These are phyloP conservation scores for Rhododendron henanense DNA, from an alignment of 148 eudicot species.

Conservation along the genomic window DNA sequence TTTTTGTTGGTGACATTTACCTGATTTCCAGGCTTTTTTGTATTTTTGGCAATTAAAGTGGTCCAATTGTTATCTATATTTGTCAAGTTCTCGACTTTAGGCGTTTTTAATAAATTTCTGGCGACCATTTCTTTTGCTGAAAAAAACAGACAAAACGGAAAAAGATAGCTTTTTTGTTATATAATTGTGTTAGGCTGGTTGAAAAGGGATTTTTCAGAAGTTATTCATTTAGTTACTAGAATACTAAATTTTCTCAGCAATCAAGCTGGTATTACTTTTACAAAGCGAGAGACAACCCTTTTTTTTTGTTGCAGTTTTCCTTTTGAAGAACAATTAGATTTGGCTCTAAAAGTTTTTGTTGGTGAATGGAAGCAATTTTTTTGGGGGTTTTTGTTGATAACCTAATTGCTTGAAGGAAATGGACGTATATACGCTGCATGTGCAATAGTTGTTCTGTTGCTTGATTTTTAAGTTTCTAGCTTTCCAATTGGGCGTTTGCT, in stretches of 20 bases:
- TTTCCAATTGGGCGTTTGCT: not conserved
- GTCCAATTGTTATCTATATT: not conserved
- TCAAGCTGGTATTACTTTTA: not conserved
- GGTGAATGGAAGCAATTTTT: not conserved
- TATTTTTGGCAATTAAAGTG: not conserved
- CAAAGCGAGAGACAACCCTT: not conserved
- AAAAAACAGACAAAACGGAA: not conserved
- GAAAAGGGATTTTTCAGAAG: not conserved
- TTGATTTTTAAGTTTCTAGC: not conserved
- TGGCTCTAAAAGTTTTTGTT: not conserved
- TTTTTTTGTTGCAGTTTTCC: not conserved
- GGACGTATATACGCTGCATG: not conserved
- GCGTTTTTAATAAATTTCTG: not conserved
- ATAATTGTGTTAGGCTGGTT: not conserved
- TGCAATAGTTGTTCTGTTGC: not conserved
- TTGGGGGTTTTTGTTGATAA: not conserved
- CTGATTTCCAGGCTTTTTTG: not conserved
- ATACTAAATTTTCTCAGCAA: not conserved
- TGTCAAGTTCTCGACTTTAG: not conserved
- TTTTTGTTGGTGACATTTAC: not conserved
- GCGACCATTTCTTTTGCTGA: not conserved
- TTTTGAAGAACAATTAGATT: not conserved
- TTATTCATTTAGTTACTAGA: not conserved
- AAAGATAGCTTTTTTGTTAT: not conserved
- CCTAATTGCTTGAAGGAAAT: not conserved